Conservation (phyloP, 768 basidiomycete genomes). For the Mycena pura region DNA sequence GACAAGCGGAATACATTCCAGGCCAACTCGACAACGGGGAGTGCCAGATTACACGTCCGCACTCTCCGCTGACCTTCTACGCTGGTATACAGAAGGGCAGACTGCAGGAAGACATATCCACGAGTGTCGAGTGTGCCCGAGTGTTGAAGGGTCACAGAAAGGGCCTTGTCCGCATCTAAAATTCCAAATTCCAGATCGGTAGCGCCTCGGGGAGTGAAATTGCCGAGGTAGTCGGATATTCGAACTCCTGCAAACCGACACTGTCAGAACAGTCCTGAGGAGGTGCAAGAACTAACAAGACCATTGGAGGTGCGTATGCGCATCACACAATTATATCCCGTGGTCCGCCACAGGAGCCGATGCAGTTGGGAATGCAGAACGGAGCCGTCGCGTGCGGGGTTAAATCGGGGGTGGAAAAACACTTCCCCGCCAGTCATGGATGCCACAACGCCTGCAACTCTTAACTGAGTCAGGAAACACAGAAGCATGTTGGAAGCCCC, state of each 20-base stretch:
- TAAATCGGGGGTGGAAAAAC: constrained; percentile 92
- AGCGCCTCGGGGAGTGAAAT: constrained; percentile 68
- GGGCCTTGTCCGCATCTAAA: constrained; percentile 81
- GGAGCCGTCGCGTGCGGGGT: constrained; percentile 66
- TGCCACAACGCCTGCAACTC: constrained; percentile 61
- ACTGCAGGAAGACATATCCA: constrained; percentile 80
- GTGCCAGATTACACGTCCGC: constrained; percentile 82
- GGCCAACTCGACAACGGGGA: constrained; percentile 83
- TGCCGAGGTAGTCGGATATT: constrained; percentile 71
- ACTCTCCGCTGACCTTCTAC: constrained; percentile 80
- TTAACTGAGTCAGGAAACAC: neutral
- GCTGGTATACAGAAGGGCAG: constrained; percentile 88
- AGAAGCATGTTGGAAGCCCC: constrained; percentile 26
- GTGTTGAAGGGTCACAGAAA: constrained; percentile 80
- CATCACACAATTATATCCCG: constrained; percentile 81
- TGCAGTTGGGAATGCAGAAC: constrained; percentile 78
- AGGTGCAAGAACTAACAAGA: constrained; percentile 38
- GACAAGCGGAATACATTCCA: constrained; percentile 91
- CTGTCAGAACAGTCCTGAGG: constrained; percentile 4
- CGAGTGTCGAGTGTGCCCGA: constrained; percentile 70
- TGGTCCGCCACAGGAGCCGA: constrained; percentile 69
- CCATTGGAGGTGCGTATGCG: constrained; percentile 88
- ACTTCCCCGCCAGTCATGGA: constrained; percentile 88
- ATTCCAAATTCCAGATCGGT: constrained; percentile 82
- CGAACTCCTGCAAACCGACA: constrained; percentile 57